Evolutionary conservation across 225 moss, liverwort and hornwort genomes (phyloP).

Genomic region (Physcomitrellopsis africana): DNA sequence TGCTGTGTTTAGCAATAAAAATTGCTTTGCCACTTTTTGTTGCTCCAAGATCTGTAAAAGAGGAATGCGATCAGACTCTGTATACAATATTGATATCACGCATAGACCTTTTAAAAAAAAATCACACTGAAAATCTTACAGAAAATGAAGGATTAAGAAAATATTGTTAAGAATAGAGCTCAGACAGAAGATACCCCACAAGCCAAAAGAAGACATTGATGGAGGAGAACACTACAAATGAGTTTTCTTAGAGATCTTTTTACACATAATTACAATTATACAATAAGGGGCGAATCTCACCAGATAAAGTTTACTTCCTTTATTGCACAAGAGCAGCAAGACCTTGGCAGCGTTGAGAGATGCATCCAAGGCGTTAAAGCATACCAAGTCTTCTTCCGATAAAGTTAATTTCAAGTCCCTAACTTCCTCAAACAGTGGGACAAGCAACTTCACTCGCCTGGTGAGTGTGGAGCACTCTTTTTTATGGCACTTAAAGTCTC

Average conservation of each 20-base stretch:
- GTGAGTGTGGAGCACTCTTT: conserved; percentile 72
- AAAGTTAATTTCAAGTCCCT: conserved; percentile 57
- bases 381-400: conserved; percentile 48
- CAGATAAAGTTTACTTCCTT: conserved; percentile 84
- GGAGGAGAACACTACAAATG: background rate
- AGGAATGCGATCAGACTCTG: background rate
- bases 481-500: conserved; percentile 67
- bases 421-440: conserved; percentile 80
- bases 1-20: conserved; percentile 55
- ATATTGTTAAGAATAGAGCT: background rate
- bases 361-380: conserved; percentile 61
- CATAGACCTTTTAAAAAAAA: background rate
- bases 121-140: background rate
- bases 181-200: conserved; percentile 2
- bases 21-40: conserved; percentile 54
- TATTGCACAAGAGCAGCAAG: conserved; percentile 66
- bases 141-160: background rate
- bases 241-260: background rate
- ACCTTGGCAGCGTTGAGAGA: conserved; percentile 59
- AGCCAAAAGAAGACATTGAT: background rate
- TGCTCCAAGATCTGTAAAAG: conserved; percentile 60
- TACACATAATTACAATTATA: no score
- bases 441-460: conserved; percentile 73
- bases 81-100: background rate
- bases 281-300: conserved; percentile 36